A percentile compares a stretch with the other conserved stretches of the same genome.
These are phyloP conservation scores for Voacanga thouarsii DNA, from an alignment of 257 asterid genomes.

Conservation along the genomic window DNA sequence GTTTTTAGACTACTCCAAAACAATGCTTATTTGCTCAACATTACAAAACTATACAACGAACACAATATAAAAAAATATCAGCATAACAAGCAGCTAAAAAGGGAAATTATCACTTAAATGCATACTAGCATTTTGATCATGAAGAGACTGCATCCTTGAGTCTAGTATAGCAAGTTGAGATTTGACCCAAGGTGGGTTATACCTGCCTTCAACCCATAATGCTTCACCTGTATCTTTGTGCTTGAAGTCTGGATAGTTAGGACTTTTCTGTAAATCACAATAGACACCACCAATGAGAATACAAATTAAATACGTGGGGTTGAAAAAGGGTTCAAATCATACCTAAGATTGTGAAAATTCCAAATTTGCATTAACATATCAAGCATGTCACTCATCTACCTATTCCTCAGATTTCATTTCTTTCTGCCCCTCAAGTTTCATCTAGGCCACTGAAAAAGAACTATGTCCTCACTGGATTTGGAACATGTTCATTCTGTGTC, in stretches of 20 bases:
- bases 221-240: constrained; percentile 97
- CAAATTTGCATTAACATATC: background rate
- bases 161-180: constrained; percentile 84
- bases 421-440: background rate
- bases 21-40: background rate
- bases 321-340: background rate
- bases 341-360: background rate
- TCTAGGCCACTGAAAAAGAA: background rate
- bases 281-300: background rate
- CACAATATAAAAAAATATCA: background rate
- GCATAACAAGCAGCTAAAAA: constrained; percentile 32
- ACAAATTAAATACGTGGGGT: background rate
- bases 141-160: constrained; percentile 66
- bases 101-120: constrained; percentile 49
- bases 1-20: background rate
- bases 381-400: background rate
- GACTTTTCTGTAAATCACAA: constrained; percentile 62
- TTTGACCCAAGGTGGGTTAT: constrained; percentile 89
- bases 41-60: background rate
- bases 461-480: background rate
- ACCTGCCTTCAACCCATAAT: constrained; percentile 83
- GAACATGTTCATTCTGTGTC: background rate
- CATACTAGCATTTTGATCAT: constrained; percentile 50
- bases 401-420: background rate
- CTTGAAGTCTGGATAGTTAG: constrained; percentile 96